Base-by-base conservation (phyloP, 352 stramenopile species). In the Pythium phragmiticola region DNA sequence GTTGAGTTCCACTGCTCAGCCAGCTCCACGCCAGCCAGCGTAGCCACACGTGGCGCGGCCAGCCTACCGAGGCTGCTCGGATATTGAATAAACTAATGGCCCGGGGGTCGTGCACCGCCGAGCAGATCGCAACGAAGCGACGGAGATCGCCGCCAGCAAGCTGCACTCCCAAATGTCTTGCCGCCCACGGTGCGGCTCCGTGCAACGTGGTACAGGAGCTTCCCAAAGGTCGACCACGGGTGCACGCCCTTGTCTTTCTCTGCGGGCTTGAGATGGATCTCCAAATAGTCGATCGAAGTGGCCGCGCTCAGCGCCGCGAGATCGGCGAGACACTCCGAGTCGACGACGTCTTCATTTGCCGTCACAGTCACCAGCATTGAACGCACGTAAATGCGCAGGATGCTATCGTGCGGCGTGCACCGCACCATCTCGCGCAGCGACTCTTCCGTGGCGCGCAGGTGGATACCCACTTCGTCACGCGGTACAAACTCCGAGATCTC, bases 21-120 rank as follows among this genome's bases (percentile, higher is more conserved):
- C n/a, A 57, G 50, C 50, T 43, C 50, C 50, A 57, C 30, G 50
- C 50, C 13, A 57, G 50, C 50, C 50, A 45, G 7, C 30, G 50
- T 2, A 57, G 34, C 50, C 50, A 57, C 14, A 7, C 16, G 4
- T 9, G 12, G 17, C 50, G 30, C 30, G 50, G 19, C 50, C 50
- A 43, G 48, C 7, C 1, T 3, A 5, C 19, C 1, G 50, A 28
- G 0, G 2, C 50, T 12, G 50, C 50, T 17, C 23, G 11, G 12
- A 57, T 33, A 4, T 6, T 6, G 12, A 57, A 57, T 30, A 1
- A 26, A 0, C 34, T 30, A n/a, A 57, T 17, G 34, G 11, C 43
- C 17, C 33, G 30, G 3, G 50, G 46, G 17, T 46, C 50, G 19
- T 17, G 33, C 1, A 57, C n/a, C 1, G 50, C 30, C 50, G 50